Evolutionary conservation across 1,284 basidiomycete species (phyloP).

Genomic region (Ceratobasidium sp.): DNA sequence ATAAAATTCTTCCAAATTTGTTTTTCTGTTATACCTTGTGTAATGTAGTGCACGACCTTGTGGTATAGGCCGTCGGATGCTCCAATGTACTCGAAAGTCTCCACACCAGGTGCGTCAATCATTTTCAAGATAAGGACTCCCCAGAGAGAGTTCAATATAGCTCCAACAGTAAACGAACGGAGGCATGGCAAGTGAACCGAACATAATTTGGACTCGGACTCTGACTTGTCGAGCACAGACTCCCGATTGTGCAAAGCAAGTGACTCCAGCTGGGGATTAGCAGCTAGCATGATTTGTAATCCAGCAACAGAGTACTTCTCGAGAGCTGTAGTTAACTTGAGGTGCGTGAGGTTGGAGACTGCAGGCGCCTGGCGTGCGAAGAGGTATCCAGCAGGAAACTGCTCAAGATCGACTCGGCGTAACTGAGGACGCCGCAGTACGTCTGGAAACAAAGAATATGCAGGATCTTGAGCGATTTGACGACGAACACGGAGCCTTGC

Average conservation of each 20-base stretch:
- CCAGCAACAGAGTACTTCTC: background rate
- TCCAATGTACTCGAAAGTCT: background rate
- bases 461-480: background rate
- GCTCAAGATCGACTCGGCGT: background rate
- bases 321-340: background rate
- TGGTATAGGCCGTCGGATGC: background rate
- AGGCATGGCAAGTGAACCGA: background rate
- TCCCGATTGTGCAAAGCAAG: background rate
- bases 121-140: background rate
- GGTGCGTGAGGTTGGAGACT: background rate
- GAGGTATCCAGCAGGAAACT: background rate
- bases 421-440: background rate
- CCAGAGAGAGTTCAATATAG: background rate
- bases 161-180: background rate
- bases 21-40: background rate
- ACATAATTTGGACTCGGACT: no score
- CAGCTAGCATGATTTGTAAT: background rate
- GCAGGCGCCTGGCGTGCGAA: background rate
- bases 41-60: background rate
- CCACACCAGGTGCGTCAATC: constrained; percentile 6
- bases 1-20: background rate
- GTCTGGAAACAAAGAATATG: background rate
- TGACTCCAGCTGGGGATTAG: constrained; percentile 10
- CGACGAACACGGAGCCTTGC: no score
- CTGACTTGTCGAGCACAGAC: background rate